Base-by-base conservation (phyloP, 2,329 filamentous ascomycete genomes). In the Ophiostoma australiae region DNA sequence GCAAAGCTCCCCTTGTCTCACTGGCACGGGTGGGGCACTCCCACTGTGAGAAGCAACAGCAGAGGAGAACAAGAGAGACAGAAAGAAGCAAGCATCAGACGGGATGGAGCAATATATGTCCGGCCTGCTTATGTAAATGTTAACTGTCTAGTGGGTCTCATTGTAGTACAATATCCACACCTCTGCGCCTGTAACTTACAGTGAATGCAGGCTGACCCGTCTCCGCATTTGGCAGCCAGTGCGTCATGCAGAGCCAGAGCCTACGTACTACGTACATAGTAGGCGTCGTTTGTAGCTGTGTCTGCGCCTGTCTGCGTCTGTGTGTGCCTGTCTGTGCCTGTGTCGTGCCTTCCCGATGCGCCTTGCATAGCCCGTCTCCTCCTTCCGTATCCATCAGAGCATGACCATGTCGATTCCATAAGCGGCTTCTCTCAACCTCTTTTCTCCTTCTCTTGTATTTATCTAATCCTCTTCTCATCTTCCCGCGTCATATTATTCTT, bases 201-300 rank as follows among this genome's bases (percentile, higher is more conserved):
- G 20, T 37, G 61, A 33, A 3, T 33, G 27, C 58, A 63, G 58
- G 31, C 31, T 15, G 61, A 15, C 55, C 31, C 17, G 33, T 17
- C 61, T 65, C 61, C 61, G 61, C 61, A 35, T 65, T 65, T 37
- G 31, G 61, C 61, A 39, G 33, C 31, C 35, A 63, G 15, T 65
- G 61, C 61, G 61, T 65, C 61, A 65, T 37, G 33, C 17, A 15
- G 15, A 20, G 41, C 41, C 35, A 13, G 67, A 6, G 3, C 63
- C 48, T 31, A n/a, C 17, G 44, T 65, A 37, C 37, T 27, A n/a
- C 2, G 5, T 58, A 4, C 20, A 6, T 33, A 61, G 5, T 6
- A 20, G 15, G 58, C 27, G 58, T 35, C 4, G 23, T 17, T 35
- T 20, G 11, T 20, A 20, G 15, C 44, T n/a, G 39, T 48, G 17